These are phyloP conservation scores for Pichia sp. DNA, from an alignment of 1,139 yeast genomes.

Conservation along the genomic window DNA sequence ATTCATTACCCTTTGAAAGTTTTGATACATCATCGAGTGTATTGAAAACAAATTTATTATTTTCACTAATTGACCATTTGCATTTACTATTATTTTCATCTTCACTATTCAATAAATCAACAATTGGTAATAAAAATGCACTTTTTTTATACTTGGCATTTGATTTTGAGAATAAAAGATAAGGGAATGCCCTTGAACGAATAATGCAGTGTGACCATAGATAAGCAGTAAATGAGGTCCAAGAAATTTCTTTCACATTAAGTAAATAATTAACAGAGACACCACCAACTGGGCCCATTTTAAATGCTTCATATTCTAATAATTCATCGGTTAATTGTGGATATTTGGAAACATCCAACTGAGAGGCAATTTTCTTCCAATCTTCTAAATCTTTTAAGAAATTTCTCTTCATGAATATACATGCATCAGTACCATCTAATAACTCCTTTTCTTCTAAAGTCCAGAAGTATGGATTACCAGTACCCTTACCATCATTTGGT, in stretches of 20 bases:
- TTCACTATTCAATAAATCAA: slow-evolving; percentile 69
- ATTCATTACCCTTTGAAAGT: slow-evolving; percentile 40
- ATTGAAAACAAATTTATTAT: slow-evolving; percentile 26
- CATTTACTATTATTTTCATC: slow-evolving; percentile 49
- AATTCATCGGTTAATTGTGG: slow-evolving; percentile 29
- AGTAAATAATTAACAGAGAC: slow-evolving; percentile 17
- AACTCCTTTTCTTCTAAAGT: slow-evolving; percentile 38
- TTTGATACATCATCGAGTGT: slow-evolving; percentile 27
- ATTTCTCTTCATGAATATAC: slow-evolving; percentile 33
- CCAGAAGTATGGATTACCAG: slow-evolving; percentile 64
- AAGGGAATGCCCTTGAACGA: slow-evolving; percentile 75
- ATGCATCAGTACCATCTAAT: slow-evolving; percentile 58
- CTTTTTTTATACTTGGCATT: slow-evolving; percentile 33
- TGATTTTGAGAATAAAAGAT: slow-evolving; percentile 35
- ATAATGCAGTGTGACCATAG: slow-evolving; percentile 70
- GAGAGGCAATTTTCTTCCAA: slow-evolving; percentile 35
- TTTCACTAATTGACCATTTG: slow-evolving; percentile 44
- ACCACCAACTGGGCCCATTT: slow-evolving; percentile 19
- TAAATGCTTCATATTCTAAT: slow-evolving; percentile 19
- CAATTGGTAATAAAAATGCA: slow-evolving; percentile 69
- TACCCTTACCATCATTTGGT: slow-evolving; percentile 40
- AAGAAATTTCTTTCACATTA: slow-evolving; percentile 27
- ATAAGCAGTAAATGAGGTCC: slow-evolving; percentile 62
- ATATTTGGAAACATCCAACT: slow-evolving; percentile 13
- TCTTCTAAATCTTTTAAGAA: slow-evolving; percentile 42